Evolutionary conservation across 352 stramenopile species (phyloP).

Genomic region (Globisporangium paddicum): DNA sequence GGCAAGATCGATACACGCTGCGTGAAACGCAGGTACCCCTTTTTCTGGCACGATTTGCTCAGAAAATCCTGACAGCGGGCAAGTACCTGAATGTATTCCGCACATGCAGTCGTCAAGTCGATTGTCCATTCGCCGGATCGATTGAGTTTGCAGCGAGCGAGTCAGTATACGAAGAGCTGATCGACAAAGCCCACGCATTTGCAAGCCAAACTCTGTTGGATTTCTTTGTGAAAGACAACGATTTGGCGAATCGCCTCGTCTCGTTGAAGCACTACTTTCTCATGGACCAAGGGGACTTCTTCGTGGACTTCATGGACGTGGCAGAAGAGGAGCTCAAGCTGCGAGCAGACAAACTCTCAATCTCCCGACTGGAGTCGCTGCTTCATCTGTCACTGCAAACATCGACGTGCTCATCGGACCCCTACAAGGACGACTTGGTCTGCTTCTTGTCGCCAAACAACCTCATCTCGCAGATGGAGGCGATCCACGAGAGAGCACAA

Average conservation of each 20-base stretch:
- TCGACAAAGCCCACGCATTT: constrained; percentile 81
- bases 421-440: constrained; percentile 89
- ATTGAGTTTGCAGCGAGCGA: constrained; percentile 66
- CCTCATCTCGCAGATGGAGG: constrained; percentile 91
- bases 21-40: constrained; percentile 73
- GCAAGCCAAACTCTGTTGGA: constrained; percentile 71
- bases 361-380: constrained; percentile 91
- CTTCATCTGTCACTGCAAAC: constrained; percentile 93
- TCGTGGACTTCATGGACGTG: constrained; percentile 97
- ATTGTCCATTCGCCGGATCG: constrained; percentile 72
- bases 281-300: constrained; percentile 98
- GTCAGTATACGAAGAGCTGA: constrained; percentile 75
- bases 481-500: constrained; percentile 84
- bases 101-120: constrained; percentile 70
- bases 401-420: constrained; percentile 83
- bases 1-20: constrained; percentile 84
- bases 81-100: constrained; percentile 93
- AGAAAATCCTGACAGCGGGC: constrained; percentile 87
- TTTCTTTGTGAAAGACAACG: constrained; percentile 79
- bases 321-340: constrained; percentile 93
- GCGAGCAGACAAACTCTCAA: constrained; percentile 80
- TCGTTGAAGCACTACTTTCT: constrained; percentile 98
- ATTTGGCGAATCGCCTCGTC: constrained; percentile 65
- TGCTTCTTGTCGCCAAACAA: constrained; percentile 85
- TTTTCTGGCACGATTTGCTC: constrained; percentile 67